Conservation (phyloP, 2,329 filamentous ascomycete species). For the Verticillium zaregamsianum region DNA sequence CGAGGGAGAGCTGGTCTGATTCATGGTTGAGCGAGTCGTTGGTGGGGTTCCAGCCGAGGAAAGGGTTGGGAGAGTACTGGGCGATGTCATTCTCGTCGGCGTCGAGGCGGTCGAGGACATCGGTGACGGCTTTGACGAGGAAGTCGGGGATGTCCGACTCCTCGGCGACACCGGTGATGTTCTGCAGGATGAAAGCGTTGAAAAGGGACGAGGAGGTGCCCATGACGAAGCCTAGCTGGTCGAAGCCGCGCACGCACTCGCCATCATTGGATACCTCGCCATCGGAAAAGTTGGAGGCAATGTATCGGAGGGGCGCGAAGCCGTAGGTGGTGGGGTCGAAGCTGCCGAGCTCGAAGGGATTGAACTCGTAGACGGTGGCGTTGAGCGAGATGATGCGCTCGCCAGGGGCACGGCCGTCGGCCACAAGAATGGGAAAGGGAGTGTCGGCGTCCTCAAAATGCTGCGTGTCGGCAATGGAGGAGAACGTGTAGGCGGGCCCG, state of each 20-base stretch:
- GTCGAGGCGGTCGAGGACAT: slow-evolving; percentile 53
- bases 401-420: slow-evolving; percentile 41
- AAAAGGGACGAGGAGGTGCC: slow-evolving; percentile 79
- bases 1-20: slow-evolving; percentile 59
- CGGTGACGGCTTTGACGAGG: slow-evolving; percentile 38
- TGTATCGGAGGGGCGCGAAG: slow-evolving; percentile 56
- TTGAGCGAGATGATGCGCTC: slow-evolving; percentile 44
- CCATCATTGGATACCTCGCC: slow-evolving; percentile 44
- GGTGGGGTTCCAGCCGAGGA: slow-evolving; percentile 39
- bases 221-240: slow-evolving; percentile 77
- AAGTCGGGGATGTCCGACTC: slow-evolving; percentile 19
- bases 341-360: slow-evolving; percentile 62
- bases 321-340: slow-evolving; percentile 57
- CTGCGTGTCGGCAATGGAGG: slow-evolving; percentile 50
- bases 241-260: slow-evolving; percentile 58
- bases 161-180: slow-evolving; percentile 24
- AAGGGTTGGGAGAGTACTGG: slow-evolving; percentile 60
- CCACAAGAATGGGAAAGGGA: slow-evolving; percentile 46
- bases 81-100: slow-evolving; percentile 69
- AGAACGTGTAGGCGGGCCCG: slow-evolving; percentile 75
- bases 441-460: slow-evolving; percentile 35
- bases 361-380: slow-evolving; percentile 61
- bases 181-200: slow-evolving; percentile 70
- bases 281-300: slow-evolving; percentile 53
- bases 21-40: slow-evolving; percentile 36